These are phyloP conservation scores for Malus hybrid DNA, from an alignment of 331 rosid species.

Conservation along the genomic window DNA sequence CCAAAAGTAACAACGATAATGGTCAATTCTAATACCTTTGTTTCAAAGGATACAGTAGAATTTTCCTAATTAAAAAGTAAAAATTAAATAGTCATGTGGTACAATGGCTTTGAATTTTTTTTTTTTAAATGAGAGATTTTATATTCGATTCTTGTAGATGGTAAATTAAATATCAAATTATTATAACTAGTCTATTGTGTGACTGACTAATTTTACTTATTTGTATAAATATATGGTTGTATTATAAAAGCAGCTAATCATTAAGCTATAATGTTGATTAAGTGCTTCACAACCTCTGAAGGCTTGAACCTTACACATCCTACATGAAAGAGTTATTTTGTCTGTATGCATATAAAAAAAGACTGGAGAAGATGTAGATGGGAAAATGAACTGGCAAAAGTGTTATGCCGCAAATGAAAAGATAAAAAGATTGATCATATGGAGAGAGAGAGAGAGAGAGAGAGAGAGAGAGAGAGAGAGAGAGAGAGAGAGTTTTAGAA, in stretches of 20 bases:
- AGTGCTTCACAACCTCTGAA: neutral
- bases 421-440: neutral
- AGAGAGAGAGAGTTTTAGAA: neutral
- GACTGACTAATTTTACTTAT: too few relatives aligned
- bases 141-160: fast-evolving
- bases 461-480: neutral
- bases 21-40: too few relatives aligned
- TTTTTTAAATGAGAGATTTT: too few relatives aligned
- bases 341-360: neutral
- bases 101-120: fast-evolving
- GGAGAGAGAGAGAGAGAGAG: too few relatives aligned
- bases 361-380: neutral
- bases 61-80: too few relatives aligned
- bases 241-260: too few relatives aligned
- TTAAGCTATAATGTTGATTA: neutral
- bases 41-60: too few relatives aligned
- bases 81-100: too few relatives aligned
- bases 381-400: neutral
- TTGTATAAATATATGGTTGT: too few relatives aligned
- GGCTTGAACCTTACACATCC: neutral
- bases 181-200: too few relatives aligned
- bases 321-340: conserved; percentile 18
- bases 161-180: too few relatives aligned
- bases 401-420: neutral
- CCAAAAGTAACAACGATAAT: too few relatives aligned